Conservation (phyloP, 768 basidiomycete species). For the Leccinellum albellum region DNA sequence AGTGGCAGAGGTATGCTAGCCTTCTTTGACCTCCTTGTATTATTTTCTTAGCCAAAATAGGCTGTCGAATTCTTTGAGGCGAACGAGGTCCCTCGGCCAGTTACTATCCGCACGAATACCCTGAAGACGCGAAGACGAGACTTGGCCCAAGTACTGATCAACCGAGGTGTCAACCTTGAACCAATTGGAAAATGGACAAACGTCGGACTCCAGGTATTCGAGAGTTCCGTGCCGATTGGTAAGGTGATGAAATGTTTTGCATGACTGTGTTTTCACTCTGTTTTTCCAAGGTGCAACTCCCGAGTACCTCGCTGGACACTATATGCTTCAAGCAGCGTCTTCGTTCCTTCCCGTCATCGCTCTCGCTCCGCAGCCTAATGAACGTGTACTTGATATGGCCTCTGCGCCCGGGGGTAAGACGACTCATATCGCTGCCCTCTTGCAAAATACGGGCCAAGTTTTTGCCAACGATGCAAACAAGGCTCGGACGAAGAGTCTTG, state of each 20-base stretch:
- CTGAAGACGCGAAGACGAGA: slow-evolving; percentile 90
- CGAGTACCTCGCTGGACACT: slow-evolving; percentile 97
- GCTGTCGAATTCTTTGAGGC: slow-evolving; percentile 98
- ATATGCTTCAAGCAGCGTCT: slow-evolving; percentile 98
- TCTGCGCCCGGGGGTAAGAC: slow-evolving; percentile 98
- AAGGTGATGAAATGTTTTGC: slow-evolving; percentile 5
- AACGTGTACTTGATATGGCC: slow-evolving; percentile 96
- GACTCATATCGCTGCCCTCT: slow-evolving; percentile 93
- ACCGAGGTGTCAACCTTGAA: slow-evolving; percentile 94
- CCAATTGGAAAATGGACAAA: slow-evolving; percentile 99
- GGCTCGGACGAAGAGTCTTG: slow-evolving; percentile 89
- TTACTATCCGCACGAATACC: slow-evolving; percentile 97
- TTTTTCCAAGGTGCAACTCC: slow-evolving; percentile 75
- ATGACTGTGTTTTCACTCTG: background rate
- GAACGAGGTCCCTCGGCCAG: slow-evolving; percentile 92
- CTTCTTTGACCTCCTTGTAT: background rate
- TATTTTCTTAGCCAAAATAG: slow-evolving; percentile 36
- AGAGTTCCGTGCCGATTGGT: slow-evolving; percentile 93
- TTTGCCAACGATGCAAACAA: slow-evolving; percentile 98
- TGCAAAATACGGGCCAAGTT: slow-evolving; percentile 96
- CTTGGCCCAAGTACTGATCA: slow-evolving; percentile 89
- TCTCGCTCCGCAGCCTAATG: slow-evolving; percentile 85
- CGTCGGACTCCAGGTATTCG: slow-evolving; percentile 97
- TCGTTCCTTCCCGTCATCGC: slow-evolving; percentile 99
- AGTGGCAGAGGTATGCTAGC: slow-evolving; percentile 70